Conservation (phyloP, 176 grass and related monocot species). For the Carex kokanica region DNA sequence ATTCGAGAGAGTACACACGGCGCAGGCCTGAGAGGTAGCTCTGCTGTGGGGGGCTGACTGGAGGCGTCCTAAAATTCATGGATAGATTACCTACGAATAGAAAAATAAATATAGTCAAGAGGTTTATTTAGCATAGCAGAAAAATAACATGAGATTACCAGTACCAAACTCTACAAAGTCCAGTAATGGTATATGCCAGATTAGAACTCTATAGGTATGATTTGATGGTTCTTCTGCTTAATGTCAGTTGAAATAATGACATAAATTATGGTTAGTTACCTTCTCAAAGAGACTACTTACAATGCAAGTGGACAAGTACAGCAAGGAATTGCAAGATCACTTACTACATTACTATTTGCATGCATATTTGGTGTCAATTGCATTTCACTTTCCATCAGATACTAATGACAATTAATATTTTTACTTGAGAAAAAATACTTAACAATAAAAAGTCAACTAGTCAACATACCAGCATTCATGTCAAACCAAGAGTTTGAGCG, state of each 20-base stretch:
- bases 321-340: conserved; percentile 10
- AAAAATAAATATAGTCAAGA: conserved; percentile 9
- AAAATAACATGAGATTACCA: background rate
- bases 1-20: conserved; percentile 92
- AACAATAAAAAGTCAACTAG: too few species aligned
- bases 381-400: background rate
- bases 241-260: background rate
- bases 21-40: conserved; percentile 78
- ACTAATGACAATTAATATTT: background rate
- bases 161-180: background rate
- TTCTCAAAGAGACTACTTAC: background rate
- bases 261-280: background rate
- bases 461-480: conserved; percentile 74
- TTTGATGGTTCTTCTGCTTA: background rate
- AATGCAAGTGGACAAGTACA: background rate
- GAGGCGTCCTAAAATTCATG: conserved; percentile 84
- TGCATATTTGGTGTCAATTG: background rate
- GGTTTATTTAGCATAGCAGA: background rate
- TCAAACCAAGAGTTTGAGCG: conserved; percentile 98
- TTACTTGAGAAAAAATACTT: background rate
- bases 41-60: conserved; percentile 90
- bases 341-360: background rate
- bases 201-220: background rate
- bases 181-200: background rate
- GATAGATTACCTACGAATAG: conserved; percentile 63